A percentile compares a stretch with the other conserved stretches of the same genome.
phyloP scores from a whole-genome alignment of 257 asterid genomes.

The Hygrophila difformis region DNA sequence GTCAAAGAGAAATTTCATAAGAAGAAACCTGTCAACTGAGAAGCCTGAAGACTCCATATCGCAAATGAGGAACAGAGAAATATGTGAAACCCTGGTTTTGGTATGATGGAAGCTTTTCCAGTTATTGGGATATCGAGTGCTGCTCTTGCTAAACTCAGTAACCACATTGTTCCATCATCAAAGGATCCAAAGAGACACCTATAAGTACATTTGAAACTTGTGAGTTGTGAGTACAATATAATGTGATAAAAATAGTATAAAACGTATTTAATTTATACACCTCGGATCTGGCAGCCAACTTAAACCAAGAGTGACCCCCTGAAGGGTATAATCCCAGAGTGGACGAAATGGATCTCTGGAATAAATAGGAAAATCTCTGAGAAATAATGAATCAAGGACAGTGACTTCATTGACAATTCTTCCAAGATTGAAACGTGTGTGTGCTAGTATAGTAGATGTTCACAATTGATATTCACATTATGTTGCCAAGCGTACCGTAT shows the following conservation, averaged over 20 bases:
- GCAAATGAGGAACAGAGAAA: slow-evolving; percentile 56
- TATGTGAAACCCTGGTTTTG: slow-evolving; percentile 49
- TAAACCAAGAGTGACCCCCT: slow-evolving; percentile 43
- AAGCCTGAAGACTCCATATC: slow-evolving; percentile 73
- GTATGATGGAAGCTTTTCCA: slow-evolving; percentile 37
- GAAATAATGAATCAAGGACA: slow-evolving; percentile 12
- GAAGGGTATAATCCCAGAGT: slow-evolving; percentile 58
- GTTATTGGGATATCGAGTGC: slow-evolving; percentile 52
- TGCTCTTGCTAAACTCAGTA: slow-evolving; percentile 50
- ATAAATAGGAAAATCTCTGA: slow-evolving; percentile 14
- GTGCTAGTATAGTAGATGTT: background rate
- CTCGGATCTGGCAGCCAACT: slow-evolving; percentile 85
- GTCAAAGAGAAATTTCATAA: slow-evolving; percentile 5
- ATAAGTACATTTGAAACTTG: slow-evolving; percentile 18
- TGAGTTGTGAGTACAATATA: slow-evolving; percentile 7
- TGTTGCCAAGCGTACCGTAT: slow-evolving; percentile 44
- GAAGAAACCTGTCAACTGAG: slow-evolving; percentile 54
- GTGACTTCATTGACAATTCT: background rate
- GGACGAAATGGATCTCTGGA: slow-evolving; percentile 92
- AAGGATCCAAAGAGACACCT: slow-evolving; percentile 60
- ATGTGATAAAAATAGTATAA: background rate
- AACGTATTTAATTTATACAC: slow-evolving; percentile 26
- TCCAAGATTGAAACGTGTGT: background rate
- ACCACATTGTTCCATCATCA: slow-evolving; percentile 81
- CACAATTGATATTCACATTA: slow-evolving; percentile 7